Base-by-base conservation (phyloP, 192 early-diverging fungal species). In the Backusella sp. region DNA sequence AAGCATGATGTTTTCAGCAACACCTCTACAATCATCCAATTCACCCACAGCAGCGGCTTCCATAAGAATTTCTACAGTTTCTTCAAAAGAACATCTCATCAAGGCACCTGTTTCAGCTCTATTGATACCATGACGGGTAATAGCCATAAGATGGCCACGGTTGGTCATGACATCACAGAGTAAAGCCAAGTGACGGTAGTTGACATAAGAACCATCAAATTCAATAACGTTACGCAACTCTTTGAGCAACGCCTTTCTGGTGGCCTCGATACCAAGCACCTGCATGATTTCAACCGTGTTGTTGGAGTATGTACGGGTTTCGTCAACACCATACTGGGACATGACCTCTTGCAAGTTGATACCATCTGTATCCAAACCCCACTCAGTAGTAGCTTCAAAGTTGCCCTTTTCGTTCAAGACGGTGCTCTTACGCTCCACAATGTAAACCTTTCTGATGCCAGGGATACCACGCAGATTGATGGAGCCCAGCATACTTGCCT, bases 31-130 rank as follows among this genome's bases (percentile, higher is more conserved):
- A 82, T 96, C 94, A 83, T 99, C 98, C 62, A 95, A 37, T 78
- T 96, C 94, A 73, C 96, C 98, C 23, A 90, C 89, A 44, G 92
- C 56, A 5, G 98, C 96, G 4, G 97, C 95, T 39, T 98, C 96
- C 89, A 99, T 93, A 76, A 99, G 89, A 82, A 98, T 92, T 86
- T 99, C 98, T 0, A 99, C 98, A 0, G 98, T 98, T 86, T 99
- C 98, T 85, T 99, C 98, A 71, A 99, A 99, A 11, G 98, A 96
- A 72, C 94, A 94, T 44, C 97, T 90, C 88, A 97, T 96, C 65
- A 99, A 84, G 11, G 94, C 96, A 62, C 96, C 96, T 1, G 96
- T 93, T 76, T 97, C 96, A 19, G 96, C 92, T 46, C 97, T 90
- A 8, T 62, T 99, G 82, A 99, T 99, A 80, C 98, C 98, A 76